Evolutionary conservation across 257 asterid genomes (phyloP).

Genomic region (Solanum medicagineum): DNA sequence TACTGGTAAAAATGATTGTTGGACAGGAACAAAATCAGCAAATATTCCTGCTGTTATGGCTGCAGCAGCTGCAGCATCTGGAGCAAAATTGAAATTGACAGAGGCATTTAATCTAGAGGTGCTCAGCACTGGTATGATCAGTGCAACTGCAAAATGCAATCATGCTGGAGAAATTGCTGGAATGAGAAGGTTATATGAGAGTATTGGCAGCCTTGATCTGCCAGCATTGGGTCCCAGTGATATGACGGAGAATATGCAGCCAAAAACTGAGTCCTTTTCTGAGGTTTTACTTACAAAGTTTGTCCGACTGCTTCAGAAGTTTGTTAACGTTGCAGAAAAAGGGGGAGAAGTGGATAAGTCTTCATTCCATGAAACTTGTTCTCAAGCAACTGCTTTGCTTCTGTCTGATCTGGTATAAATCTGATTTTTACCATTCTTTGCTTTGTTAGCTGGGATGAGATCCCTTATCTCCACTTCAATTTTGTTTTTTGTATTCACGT

Average conservation of each 20-base stretch:
- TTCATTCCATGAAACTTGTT: slow-evolving; percentile 79
- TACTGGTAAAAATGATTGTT: slow-evolving; percentile 90
- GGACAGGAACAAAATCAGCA: slow-evolving; percentile 89
- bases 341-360: slow-evolving; percentile 87
- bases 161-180: slow-evolving; percentile 99
- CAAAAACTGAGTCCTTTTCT: slow-evolving; percentile 54
- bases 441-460: not conserved
- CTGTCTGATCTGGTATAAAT: slow-evolving; percentile 66
- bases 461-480: not conserved
- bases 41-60: slow-evolving; percentile 72
- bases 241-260: slow-evolving; percentile 28
- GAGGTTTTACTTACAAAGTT: slow-evolving; percentile 67
- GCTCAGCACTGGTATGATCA: slow-evolving; percentile 89
- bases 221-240: slow-evolving; percentile 25
- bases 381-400: slow-evolving; percentile 97
- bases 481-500: slow-evolving; percentile 3
- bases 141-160: slow-evolving; percentile 93
- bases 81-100: slow-evolving; percentile 77
- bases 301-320: slow-evolving; percentile 74
- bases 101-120: slow-evolving; percentile 97
- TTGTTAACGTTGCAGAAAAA: slow-evolving; percentile 76
- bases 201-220: slow-evolving; percentile 59
- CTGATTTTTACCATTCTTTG: not conserved
- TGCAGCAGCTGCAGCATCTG: slow-evolving; percentile 98
- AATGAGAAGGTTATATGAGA: slow-evolving; percentile 90